phyloP scores from a whole-genome alignment of 805 yeast species.

The Myxozyma neglecta region DNA sequence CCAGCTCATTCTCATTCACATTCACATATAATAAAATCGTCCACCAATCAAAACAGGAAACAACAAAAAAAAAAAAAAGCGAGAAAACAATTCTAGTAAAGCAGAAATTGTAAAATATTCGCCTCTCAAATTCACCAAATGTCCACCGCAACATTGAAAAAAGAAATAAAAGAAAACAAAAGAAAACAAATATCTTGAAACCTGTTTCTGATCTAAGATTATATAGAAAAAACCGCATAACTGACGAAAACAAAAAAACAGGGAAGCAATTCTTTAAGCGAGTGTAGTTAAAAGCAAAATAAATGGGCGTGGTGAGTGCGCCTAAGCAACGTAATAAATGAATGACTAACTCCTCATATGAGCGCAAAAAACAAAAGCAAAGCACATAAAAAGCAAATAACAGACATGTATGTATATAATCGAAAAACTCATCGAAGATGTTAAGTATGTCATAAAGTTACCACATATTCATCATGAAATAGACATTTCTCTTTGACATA shows the following conservation, averaged over 20 bases:
- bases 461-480: not conserved
- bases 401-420: not conserved
- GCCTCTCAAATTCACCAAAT: not conserved
- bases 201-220: no score
- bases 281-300: not conserved
- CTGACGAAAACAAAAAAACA: not conserved
- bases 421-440: not conserved
- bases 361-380: not conserved
- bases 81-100: not conserved
- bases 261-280: no score
- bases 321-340: not conserved
- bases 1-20: no score
- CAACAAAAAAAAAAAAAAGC: not conserved
- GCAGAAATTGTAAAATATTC: not conserved
- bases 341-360: not conserved
- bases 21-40: no score
- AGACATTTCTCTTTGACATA: not conserved
- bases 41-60: no score
- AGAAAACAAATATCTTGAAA: no score
- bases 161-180: not conserved
- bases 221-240: not conserved
- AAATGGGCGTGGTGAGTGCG: not conserved
- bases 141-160: not conserved
- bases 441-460: not conserved
- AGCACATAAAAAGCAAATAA: not conserved